phyloP scores from a whole-genome alignment of 1,139 yeast genomes.

The Blastobotrys persicus region DNA sequence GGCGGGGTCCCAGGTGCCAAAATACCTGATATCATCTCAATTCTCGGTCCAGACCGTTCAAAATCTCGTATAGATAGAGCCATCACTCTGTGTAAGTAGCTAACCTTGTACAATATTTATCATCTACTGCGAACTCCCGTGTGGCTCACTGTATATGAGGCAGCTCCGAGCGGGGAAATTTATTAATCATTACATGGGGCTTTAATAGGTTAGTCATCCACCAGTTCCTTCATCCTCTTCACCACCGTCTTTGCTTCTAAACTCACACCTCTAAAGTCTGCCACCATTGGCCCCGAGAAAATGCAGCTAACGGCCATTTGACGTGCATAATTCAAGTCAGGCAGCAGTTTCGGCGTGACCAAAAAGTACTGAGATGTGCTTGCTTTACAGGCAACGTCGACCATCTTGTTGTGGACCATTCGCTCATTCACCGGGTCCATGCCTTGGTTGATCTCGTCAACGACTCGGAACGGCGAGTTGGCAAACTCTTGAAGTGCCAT shows the following conservation, averaged over 20 bases:
- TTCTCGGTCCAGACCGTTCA: constrained; percentile 10
- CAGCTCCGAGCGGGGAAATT: too few relatives aligned
- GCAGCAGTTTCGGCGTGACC: constrained; percentile 87
- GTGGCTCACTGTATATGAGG: too few relatives aligned
- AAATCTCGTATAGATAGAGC: constrained; percentile 5
- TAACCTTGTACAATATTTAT: neutral
- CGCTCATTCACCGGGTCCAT: constrained; percentile 96
- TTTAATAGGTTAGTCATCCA: neutral
- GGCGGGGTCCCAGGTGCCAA: constrained; percentile 63
- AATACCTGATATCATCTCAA: constrained; percentile 13
- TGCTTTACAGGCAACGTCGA: constrained; percentile 72
- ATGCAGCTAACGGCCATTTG: constrained; percentile 88
- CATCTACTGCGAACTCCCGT: too few relatives aligned
- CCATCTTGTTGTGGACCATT: constrained; percentile 81
- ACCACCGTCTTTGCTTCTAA: constrained; percentile 8
- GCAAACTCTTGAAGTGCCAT: constrained; percentile 92
- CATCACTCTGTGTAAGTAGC: neutral
- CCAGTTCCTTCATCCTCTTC: constrained; percentile 2
- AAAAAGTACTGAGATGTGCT: constrained; percentile 72
- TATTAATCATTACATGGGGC: too few relatives aligned
- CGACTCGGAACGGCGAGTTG: constrained; percentile 88
- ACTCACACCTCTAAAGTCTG: constrained; percentile 11
- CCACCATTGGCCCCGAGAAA: constrained; percentile 54
- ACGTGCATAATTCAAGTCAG: constrained; percentile 73
- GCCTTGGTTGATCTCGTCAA: constrained; percentile 98